Conservation (phyloP, 305 asterid species). For the Fraxinus latifolia region DNA sequence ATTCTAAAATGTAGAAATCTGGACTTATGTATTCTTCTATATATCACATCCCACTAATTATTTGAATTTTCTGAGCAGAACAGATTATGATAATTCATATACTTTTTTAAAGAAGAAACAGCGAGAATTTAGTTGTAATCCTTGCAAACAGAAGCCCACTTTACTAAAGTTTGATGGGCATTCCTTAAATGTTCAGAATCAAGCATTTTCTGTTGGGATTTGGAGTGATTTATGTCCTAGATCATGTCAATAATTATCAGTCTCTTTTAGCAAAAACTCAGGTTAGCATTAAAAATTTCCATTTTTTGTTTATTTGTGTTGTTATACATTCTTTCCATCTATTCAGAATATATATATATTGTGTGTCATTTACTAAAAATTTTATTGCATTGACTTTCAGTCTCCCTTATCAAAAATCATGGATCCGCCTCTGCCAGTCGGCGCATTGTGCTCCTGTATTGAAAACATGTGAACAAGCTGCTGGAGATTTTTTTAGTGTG, state of each 20-base stretch:
- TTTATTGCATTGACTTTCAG: not conserved
- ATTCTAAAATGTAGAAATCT: conserved; percentile 8
- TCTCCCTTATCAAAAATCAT: not conserved
- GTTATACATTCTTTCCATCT: not conserved
- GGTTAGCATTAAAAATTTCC: too few relatives aligned
- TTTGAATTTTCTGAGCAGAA: conserved; percentile 16
- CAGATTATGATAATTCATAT: not conserved
- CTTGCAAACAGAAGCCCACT: not conserved
- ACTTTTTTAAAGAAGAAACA: not conserved
- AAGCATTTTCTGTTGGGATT: too few relatives aligned
- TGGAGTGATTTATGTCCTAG: too few relatives aligned
- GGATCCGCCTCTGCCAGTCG: not conserved
- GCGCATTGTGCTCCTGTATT: conserved; percentile 34
- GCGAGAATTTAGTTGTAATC: too few relatives aligned
- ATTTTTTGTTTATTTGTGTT: too few relatives aligned
- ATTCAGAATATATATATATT: too few relatives aligned
- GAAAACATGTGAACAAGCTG: conserved; percentile 16
- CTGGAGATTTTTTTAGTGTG: conserved; percentile 8
- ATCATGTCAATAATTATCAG: too few relatives aligned
- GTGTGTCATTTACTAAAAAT: not conserved
- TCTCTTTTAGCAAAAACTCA: too few relatives aligned
- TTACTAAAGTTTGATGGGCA: too few relatives aligned
- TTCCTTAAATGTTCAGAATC: too few relatives aligned
- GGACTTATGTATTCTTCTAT: not conserved
- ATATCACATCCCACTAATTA: conserved; percentile 25